A percentile compares a stretch with the other conserved stretches of the same genome.
Evolutionary conservation across 2,329 filamentous ascomycete genomes (phyloP).

Genomic region (Claviceps fusiformis): DNA sequence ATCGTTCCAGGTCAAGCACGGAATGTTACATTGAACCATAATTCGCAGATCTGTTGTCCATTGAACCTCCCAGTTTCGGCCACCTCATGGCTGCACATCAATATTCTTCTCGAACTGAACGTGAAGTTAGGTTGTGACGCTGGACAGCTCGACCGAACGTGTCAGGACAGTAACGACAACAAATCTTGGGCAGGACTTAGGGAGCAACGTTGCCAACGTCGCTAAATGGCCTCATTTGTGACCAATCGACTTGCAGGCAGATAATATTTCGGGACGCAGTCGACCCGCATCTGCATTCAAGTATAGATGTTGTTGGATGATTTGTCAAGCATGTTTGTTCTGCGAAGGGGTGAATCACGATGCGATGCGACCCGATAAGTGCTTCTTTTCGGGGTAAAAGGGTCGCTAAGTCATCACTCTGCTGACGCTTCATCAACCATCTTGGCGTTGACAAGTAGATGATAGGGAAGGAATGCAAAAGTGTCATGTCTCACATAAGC

Average conservation of each 20-base stretch:
- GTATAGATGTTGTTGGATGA: not conserved
- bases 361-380: not conserved
- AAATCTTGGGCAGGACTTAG: not conserved
- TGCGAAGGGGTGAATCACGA: not conserved
- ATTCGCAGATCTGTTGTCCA: not conserved
- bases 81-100: not conserved
- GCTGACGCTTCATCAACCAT: not conserved
- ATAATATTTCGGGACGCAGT: not conserved
- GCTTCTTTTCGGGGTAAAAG: conserved; percentile 4
- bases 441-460: not conserved
- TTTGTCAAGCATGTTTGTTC: not conserved
- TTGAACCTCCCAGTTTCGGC: not conserved
- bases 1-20: conserved; percentile 1
- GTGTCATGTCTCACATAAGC: not conserved
- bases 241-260: not conserved
- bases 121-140: not conserved
- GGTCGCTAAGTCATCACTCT: not conserved
- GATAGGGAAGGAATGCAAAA: not conserved
- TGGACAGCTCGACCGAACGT: not conserved
- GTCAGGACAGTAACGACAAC: not conserved
- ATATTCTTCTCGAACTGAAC: not conserved
- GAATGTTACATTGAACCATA: not conserved
- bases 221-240: not conserved
- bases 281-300: not conserved
- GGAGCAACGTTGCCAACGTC: not conserved